Evolutionary conservation across 225 moss, liverwort and hornwort species (phyloP).

Genomic region (Straminergon stramineum): DNA sequence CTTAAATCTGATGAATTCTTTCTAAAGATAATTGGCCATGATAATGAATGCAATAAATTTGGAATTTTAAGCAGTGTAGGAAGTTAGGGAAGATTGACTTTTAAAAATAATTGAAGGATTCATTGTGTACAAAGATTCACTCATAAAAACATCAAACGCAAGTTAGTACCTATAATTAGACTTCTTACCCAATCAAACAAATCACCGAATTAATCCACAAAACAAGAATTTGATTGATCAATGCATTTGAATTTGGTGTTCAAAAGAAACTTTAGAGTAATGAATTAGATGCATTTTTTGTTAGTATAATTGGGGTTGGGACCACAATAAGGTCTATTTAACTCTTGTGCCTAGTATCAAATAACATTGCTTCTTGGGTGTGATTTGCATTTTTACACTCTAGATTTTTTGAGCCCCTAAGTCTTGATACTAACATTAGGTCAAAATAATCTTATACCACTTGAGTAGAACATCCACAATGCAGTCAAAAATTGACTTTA

Average conservation of each 20-base stretch:
- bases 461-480: neutral
- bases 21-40: neutral
- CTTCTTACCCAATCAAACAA: rapidly evolving
- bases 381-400: neutral
- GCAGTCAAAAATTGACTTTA: neutral
- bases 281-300: too few species aligned
- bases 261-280: too few species aligned
- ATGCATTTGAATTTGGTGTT: neutral
- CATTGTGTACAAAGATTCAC: neutral
- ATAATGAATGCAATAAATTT: neutral
- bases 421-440: neutral
- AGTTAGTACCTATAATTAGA: neutral
- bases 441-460: neutral
- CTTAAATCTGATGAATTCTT: neutral
- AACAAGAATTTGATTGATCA: neutral
- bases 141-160: rapidly evolving
- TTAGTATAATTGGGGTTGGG: too few species aligned
- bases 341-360: neutral
- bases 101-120: neutral
- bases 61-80: rapidly evolving
- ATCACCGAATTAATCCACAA: neutral
- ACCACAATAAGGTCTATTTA: too few species aligned
- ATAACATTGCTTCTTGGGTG: neutral
- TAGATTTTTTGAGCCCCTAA: neutral
- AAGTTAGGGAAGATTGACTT: neutral